Base-by-base conservation (phyloP, 2,329 filamentous ascomycete species). In the Fusarium fujikuroi region DNA sequence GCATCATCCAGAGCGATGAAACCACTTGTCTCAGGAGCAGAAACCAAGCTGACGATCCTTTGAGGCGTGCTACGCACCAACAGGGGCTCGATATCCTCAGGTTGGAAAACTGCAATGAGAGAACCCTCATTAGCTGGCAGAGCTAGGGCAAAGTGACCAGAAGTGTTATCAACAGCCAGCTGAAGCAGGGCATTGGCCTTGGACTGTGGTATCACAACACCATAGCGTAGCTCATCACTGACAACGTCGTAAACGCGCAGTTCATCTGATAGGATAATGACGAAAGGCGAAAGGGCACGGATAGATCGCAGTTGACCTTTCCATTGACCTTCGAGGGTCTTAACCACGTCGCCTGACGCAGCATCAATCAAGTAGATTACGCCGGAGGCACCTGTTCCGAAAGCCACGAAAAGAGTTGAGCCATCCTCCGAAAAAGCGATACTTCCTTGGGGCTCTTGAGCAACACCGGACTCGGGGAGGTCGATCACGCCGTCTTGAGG, bases 241-340 rank as follows among this genome's bases (percentile, higher is more conserved):
- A 98, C 93, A 16, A 97, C 88, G 80, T 99, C 93, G 86, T 94
- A 97, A 40, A 97, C 91, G 44, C 90, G 87, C 14, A 98, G 86
- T 34, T 90, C 88, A 47, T 92, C 87, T 1, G 94, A 94, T 3
- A 97, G 84, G 50, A 93, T 88, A 64, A 98, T 86, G 23, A 99
- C 84, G 78, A 92, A 92, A 30, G 91, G 91, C 5, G 91, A 92
- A 5, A 96, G 83, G 60, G 97, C 92, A 9, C 87, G 90, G 36
- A 97, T 82, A n/a, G 89, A 89, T 64, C 90, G 88, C 12, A 95
- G 85, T 23, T 88, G 86, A 10, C 90, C 90, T 58, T 87, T 87
- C 82, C 92, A 92, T 47, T 95, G 83, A 6, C 91, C 91, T 9
- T 91, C 88, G 23, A 95, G 87, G 2, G 90, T 90, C 72, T 90